Base-by-base conservation (phyloP, 2,329 filamentous ascomycete species). In the Pezicula rhizophila region DNA sequence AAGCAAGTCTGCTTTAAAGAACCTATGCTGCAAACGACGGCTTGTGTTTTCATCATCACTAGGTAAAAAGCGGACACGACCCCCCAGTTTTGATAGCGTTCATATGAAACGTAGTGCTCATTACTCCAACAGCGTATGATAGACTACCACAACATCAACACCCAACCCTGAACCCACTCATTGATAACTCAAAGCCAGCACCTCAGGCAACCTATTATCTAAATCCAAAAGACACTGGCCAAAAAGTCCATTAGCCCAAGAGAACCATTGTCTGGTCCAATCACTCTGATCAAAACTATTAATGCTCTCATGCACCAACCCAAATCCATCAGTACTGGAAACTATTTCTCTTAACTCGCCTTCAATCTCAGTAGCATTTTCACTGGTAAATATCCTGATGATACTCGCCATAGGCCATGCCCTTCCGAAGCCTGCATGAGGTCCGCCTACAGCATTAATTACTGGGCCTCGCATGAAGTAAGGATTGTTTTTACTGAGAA, bases 201-300 rank as follows among this genome's bases (percentile, higher is more conserved):
- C 63, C 59, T 82, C 72, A 10, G 88, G 89, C 64, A 88, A 88
- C 64, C 88, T 73, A 55, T 80, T 76, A 41, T 83, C 82, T 45
- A 96, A 66, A 68, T 92, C 86, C 26, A 93, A 67, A 48, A 93
- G 78, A 51, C 87, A 88, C 70, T 92, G 85, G 11, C 87, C 86
- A 67, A 91, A 93, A n/a, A 95, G 79, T 0, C 85, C 89, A 63
- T 93, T 93, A 12, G 88, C 87, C 89, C 89, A 93, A 0, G 88
- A 85, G 64, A 93, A 95, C 73, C 73, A 76, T 18, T 68, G 64
- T n/a, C 73, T 58, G 18, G 70, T 71, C 62, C 66, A 77, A 35
- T 63, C 56, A 2, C 54, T 57, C 45, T 63, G 60, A 49, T 69
- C 61, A 62, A 73, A 73, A 3, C 68, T 66, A 50, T 73, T 63